Percentiles rank a stretch among this genome's conserved stretches.
Conservation (phyloP, 1,139 yeast species). For the Kodamaea arcana region DNA sequence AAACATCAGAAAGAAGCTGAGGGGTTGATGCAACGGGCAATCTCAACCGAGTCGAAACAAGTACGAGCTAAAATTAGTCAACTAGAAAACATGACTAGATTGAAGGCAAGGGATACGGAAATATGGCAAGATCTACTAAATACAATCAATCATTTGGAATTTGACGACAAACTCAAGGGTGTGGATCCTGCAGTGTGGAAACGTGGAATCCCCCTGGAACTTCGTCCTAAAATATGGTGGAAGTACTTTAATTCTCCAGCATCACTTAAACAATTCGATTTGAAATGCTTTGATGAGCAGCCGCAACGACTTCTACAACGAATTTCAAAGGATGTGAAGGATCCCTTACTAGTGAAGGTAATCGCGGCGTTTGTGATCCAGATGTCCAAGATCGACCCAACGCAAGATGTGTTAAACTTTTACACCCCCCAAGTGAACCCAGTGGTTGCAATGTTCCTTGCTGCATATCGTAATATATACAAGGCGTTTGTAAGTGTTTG, state of each 20-base stretch:
- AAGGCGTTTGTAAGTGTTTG: slow-evolving; percentile 45
- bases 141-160: slow-evolving; percentile 13
- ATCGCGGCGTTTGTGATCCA: slow-evolving; percentile 5
- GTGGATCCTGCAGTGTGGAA: slow-evolving; percentile 53
- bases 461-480: slow-evolving; percentile 28
- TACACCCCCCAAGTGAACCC: slow-evolving; percentile 25
- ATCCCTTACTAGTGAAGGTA: slow-evolving; percentile 5
- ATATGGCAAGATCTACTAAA: slow-evolving; percentile 44
- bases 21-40: slow-evolving; percentile 45
- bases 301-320: neutral
- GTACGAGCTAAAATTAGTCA: slow-evolving; percentile 25
- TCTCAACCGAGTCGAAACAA: slow-evolving; percentile 34
- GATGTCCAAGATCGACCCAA: neutral
- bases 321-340: slow-evolving; percentile 6
- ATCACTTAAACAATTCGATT: slow-evolving; percentile 7
- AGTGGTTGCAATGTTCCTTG: slow-evolving; percentile 41
- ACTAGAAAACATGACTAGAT: slow-evolving; percentile 23
- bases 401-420: neutral
- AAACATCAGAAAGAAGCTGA: slow-evolving; percentile 58
- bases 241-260: slow-evolving; percentile 10
- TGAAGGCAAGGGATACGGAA: slow-evolving; percentile 29
- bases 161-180: slow-evolving; percentile 23
- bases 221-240: slow-evolving; percentile 52
- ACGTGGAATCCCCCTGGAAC: slow-evolving; percentile 56
- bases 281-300: slow-evolving; percentile 15